Percentiles rank a stretch among this genome's conserved stretches.
Evolutionary conservation across 306 rosid genomes (phyloP).

Genomic region (Pterocarpus macrocarpus): DNA sequence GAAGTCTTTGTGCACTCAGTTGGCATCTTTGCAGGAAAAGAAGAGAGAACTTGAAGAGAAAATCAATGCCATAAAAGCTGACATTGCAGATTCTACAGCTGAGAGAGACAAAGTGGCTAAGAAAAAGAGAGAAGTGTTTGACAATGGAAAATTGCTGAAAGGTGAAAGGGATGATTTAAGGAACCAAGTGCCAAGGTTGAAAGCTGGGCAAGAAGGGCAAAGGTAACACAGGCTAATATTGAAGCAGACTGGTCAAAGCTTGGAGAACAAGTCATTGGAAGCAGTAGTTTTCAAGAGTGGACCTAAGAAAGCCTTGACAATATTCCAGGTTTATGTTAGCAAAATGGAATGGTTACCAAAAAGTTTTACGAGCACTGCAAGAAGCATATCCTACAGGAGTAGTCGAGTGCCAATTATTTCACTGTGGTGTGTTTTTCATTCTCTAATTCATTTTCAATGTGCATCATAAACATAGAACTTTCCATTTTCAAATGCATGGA

Average conservation of each 20-base stretch:
- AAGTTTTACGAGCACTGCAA: no score
- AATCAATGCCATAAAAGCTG: slow-evolving; percentile 35
- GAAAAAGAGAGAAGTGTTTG: slow-evolving; percentile 36
- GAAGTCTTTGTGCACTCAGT: slow-evolving; percentile 1
- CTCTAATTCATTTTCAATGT: no score
- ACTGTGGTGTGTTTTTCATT: background rate
- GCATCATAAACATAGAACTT: no score
- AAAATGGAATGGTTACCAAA: no score
- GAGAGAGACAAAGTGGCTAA: background rate
- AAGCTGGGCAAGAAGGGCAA: no score
- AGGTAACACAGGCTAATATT: slow-evolving; percentile 10
- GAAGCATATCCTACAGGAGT: no score
- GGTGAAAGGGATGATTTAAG: slow-evolving; percentile 30
- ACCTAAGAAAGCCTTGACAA: no score
- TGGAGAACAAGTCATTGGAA: background rate
- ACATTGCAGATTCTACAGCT: slow-evolving; percentile 17
- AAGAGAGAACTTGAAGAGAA: slow-evolving; percentile 47
- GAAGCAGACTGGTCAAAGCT: slow-evolving; percentile 38
- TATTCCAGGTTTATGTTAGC: no score
- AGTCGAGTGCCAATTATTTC: no score
- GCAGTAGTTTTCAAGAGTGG: no score
- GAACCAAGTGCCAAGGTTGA: slow-evolving; percentile 18
- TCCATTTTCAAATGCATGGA: background rate
- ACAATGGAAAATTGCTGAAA: slow-evolving; percentile 23
- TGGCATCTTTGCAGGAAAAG: slow-evolving; percentile 2